Conservation (phyloP, 176 grass and related monocot genomes). For the Panicum miliaceum region DNA sequence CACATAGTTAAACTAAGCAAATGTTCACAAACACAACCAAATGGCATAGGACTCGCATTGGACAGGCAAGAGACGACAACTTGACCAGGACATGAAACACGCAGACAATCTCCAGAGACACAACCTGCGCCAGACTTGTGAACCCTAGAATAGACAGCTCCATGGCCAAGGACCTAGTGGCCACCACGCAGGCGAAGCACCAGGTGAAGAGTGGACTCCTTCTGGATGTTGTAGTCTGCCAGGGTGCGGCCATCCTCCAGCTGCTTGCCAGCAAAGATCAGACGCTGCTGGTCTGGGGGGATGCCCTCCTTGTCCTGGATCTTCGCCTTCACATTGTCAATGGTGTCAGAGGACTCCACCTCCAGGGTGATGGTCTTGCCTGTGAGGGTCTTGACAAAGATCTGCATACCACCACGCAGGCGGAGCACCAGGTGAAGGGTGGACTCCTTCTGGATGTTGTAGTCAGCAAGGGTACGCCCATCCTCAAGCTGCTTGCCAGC, state of each 20-base stretch:
- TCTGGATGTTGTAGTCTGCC: slow-evolving; percentile 64
- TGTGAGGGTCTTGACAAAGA: slow-evolving; percentile 63
- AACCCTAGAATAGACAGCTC: slow-evolving; percentile 2
- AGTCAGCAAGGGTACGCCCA: slow-evolving; percentile 41
- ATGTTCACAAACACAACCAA: slow-evolving; percentile 17
- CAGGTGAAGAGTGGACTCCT: slow-evolving; percentile 57
- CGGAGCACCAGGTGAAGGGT: slow-evolving; percentile 25
- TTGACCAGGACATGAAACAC: neutral
- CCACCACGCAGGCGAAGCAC: slow-evolving; percentile 52
- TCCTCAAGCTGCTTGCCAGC: slow-evolving; percentile 54
- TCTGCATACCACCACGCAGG: neutral
- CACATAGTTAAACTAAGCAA: neutral
- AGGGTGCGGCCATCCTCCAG: slow-evolving; percentile 61
- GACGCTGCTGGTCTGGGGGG: slow-evolving; percentile 69
- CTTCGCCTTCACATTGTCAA: slow-evolving; percentile 69
- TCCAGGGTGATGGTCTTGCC: slow-evolving; percentile 73
- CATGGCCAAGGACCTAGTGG: neutral
- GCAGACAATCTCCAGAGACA: neutral
- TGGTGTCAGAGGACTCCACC: slow-evolving; percentile 58
- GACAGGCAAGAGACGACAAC: neutral
- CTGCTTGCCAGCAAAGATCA: slow-evolving; percentile 77
- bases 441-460: slow-evolving; percentile 39
- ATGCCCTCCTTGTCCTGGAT: slow-evolving; percentile 83
- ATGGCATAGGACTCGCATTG: neutral
- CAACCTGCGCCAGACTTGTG: neutral